phyloP scores from a whole-genome alignment of 441 rosid genomes.

The Euphorbia schlechtendalii region DNA sequence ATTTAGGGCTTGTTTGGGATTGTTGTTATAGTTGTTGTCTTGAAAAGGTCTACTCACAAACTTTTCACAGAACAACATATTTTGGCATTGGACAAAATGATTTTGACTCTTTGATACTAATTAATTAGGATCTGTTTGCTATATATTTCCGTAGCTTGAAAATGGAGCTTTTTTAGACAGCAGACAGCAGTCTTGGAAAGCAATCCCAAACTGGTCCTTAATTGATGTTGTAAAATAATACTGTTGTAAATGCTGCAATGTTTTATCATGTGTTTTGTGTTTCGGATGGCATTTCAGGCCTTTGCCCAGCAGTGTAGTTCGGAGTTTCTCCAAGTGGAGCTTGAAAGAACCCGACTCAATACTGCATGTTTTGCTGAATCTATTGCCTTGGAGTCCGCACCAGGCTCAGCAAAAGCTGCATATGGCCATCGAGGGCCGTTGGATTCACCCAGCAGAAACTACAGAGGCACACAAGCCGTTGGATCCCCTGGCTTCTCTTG shows the following conservation, averaged over 20 bases:
- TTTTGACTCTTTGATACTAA: too few relatives aligned
- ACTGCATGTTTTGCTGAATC: constrained; percentile 86
- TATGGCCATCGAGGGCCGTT: constrained; percentile 50
- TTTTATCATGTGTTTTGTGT: background rate
- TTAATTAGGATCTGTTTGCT: too few relatives aligned
- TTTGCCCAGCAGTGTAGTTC: constrained; percentile 76
- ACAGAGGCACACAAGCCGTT: constrained; percentile 42
- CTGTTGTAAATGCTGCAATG: background rate
- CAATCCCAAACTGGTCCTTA: too few relatives aligned
- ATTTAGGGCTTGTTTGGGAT: too few relatives aligned
- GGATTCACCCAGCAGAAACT: constrained; percentile 74
- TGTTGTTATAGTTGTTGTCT: too few relatives aligned
- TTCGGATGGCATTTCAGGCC: constrained; percentile 59
- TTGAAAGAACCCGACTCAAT: constrained; percentile 87
- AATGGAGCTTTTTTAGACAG: too few relatives aligned
- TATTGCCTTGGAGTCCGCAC: constrained; percentile 52
- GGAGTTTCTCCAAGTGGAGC: constrained; percentile 74
- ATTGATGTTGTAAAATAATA: too few relatives aligned
- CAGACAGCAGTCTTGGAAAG: too few relatives aligned
- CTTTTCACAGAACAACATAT: too few relatives aligned
- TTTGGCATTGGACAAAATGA: too few relatives aligned
- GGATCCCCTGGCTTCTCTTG: constrained; percentile 60
- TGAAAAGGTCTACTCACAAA: too few relatives aligned
- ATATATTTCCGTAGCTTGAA: too few relatives aligned
- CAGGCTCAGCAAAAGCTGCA: constrained; percentile 59